Base-by-base conservation (phyloP, 345 rosid genomes). In the Gossypium sturtianum region DNA sequence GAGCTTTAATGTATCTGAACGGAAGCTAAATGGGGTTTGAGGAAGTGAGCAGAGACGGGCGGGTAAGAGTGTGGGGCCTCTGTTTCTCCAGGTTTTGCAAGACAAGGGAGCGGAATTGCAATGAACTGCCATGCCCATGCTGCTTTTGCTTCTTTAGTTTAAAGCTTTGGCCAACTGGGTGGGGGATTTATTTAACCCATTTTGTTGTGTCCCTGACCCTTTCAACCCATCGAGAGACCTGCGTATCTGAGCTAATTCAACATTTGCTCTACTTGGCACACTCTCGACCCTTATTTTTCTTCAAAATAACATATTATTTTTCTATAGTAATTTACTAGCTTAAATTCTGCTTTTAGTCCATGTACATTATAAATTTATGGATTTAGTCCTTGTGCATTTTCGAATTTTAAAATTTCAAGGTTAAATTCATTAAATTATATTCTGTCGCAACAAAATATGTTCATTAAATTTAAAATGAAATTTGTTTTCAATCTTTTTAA, bases 101-200 rank as follows among this genome's bases (percentile, higher is more conserved):
- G 76, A 34, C 47, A 48, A 77, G 47, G 71, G 81, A 66, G 81
- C 72, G 53, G 71, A 75, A 58, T 60, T 82, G 88, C 80, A 76
- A 8, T 74, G 87, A 49, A 83, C 76, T 13, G 90, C 87, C 85
- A 83, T 87, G 20, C 19, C 87, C 84, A 83, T 87, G 23, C 22
- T 43, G 20, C 3, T 22, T 45, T 54, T 17, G 9, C 2, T 34
- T 41, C 23, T 34, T 10, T 11, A n/a, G 49, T 64, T 41, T 3
- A n/a, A n/a, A 38, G 45, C 66, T 16, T 61, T 64, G 29, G 71
- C 79, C 61, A 75, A 49, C 61, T 17, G 29, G 10, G 43, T 2
- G 23, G 12, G 22, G 10, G 51, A 25, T 25, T 19, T 27, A 11
- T 6, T 6, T n/a, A 19, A 54, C n/a, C 13, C 2, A 2, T 54